Evolutionary conservation across 2,329 filamentous ascomycete genomes (phyloP), one percentile per base, ranked within the genome.

Genomic region (Sarocladium brachiariae): DNA sequence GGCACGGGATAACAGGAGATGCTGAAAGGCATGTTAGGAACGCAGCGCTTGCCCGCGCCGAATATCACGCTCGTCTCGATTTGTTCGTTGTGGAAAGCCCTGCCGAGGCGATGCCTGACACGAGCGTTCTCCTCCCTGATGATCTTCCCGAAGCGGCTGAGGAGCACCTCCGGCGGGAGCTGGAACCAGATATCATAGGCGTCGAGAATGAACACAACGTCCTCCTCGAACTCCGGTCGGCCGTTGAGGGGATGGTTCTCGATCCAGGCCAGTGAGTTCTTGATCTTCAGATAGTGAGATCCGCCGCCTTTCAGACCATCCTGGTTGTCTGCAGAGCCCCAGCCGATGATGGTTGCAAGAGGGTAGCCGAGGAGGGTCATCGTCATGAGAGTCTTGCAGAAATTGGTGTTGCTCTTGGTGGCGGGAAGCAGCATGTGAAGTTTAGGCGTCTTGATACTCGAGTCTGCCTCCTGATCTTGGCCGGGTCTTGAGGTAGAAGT

Each of bases 151-250:
- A 62, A 64, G 4, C 62, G 60, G 10, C 53, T 50, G 6, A 63
- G 25, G 5, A 64, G 55, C 3, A 56, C 53, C 23, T 63, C 58
- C 24, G 54, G 24, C 2, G 63, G 63, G 1, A 66, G 57, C 54
- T 66, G 64, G 31, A 66, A 65, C 64, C 64, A 66, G 24, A 63
- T 54, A 27, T 66, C 63, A 45, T 64, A 64, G 10, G 59, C 56
- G n/a, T 66, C 64, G 2, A 65, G 51, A 30, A 66, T 58, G 21
- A 65, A 48, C 2, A 64, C 45, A 9, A 65, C 54, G 10, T 66
- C 62, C 16, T 63, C 51, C 2, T 63, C 61, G 18, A 58, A 59
- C 11, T 51, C 54, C 2, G 57, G 55, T 46, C 16, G 4, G 4
- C 56, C 47, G 19, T 51, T 52, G 7, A 56, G 51, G 30, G 54